These are phyloP conservation scores for Tremella fuciformis DNA, from an alignment of 768 basidiomycete species.

Conservation along the genomic window DNA sequence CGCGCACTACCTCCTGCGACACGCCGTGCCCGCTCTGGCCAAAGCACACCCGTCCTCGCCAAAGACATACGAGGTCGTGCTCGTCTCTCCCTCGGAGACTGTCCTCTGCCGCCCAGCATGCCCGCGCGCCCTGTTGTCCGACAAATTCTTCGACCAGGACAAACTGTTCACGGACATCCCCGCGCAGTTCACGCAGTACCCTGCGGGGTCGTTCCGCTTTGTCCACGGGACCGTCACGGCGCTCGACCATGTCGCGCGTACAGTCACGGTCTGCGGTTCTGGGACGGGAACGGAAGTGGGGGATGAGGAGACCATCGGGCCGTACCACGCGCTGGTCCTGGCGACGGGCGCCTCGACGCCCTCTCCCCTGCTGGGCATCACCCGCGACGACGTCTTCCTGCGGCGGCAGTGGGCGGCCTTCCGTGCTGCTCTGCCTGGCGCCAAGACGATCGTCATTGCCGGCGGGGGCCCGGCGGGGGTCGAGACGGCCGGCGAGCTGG, in stretches of 20 bases:
- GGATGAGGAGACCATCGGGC: neutral
- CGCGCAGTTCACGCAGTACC: neutral
- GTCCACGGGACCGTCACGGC: neutral
- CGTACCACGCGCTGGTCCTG: neutral
- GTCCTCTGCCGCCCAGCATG: neutral
- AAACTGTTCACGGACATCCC: neutral
- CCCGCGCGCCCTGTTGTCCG: neutral
- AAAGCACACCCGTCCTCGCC: neutral
- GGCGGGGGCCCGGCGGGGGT: neutral
- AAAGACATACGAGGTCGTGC: neutral
- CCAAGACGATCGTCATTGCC: neutral
- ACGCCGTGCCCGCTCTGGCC: neutral
- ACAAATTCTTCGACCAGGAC: neutral
- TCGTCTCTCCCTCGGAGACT: neutral
- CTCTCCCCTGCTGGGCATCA: neutral
- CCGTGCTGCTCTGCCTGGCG: neutral
- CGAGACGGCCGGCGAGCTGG: neutral
- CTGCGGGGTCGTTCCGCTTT: neutral
- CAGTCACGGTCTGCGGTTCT: neutral
- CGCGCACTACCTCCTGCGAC: neutral
- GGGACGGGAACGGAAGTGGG: neutral
- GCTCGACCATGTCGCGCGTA: neutral
- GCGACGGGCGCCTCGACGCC: constrained; percentile 4
- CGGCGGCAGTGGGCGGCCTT: neutral
- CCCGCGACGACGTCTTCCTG: neutral